Conservation (phyloP, 306 rosid genomes). For the Cucurbita maxima region DNA sequence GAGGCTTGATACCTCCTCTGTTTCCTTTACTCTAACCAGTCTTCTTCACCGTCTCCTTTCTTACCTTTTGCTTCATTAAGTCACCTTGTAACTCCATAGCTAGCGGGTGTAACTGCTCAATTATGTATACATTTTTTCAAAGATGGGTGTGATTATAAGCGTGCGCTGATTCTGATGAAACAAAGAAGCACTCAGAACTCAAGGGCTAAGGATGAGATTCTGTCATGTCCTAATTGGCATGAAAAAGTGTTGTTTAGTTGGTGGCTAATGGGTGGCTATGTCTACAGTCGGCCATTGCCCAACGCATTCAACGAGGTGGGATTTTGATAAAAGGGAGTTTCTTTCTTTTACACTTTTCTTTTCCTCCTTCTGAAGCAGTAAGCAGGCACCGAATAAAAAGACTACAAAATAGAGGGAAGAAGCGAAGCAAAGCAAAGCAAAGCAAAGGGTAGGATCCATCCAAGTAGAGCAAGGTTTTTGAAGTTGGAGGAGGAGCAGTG, state of each 20-base stretch:
- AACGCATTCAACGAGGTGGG: constrained; percentile 1
- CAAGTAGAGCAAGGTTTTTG: background rate
- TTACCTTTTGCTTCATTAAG: background rate
- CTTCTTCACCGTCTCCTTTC: background rate
- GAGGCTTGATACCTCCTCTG: background rate
- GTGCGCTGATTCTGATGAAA: background rate
- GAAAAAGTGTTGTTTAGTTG: constrained; percentile 3
- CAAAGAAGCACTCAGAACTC: background rate
- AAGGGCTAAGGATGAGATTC: background rate
- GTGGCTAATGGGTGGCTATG: background rate
- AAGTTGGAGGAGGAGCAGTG: background rate
- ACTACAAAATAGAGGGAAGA: constrained; percentile 3
- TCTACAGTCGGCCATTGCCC: background rate
- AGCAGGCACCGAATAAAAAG: constrained; percentile 5
- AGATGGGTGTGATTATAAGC: background rate
- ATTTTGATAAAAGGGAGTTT: background rate
- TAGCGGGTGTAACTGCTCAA: no score
- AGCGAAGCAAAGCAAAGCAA: background rate
- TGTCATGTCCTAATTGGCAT: background rate
- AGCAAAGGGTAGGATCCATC: background rate
- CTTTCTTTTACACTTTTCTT: background rate
- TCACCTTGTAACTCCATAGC: background rate
- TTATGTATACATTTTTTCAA: no score
- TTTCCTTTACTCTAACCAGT: background rate
- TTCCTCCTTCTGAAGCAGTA: background rate